Conservation (phyloP, 1,139 yeast genomes). For the Geotrichum bryndzae region DNA sequence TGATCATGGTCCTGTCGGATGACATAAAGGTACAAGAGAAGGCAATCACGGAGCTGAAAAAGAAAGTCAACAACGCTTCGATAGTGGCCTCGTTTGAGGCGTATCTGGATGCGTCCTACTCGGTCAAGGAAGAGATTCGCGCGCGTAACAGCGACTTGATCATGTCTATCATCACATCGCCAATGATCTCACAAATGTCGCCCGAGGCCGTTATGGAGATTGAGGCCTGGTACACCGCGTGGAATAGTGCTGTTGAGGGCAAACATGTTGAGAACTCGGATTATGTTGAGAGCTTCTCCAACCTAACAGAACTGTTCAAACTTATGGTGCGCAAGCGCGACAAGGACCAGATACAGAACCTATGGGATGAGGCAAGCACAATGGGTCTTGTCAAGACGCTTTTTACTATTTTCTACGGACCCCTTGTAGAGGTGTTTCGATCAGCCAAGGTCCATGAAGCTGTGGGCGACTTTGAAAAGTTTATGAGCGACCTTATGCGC, state of each 20-base stretch:
- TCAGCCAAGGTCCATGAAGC: slow-evolving; percentile 73
- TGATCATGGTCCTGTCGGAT: slow-evolving; percentile 69
- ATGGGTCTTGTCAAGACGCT: slow-evolving; percentile 64
- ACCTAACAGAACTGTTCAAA: slow-evolving; percentile 57
- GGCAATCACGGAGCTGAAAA: slow-evolving; percentile 47
- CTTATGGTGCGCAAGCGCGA: slow-evolving; percentile 65
- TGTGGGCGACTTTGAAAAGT: slow-evolving; percentile 63
- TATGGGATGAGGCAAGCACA: slow-evolving; percentile 82
- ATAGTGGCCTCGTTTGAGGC: slow-evolving; percentile 28
- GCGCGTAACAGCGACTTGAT: slow-evolving; percentile 29
- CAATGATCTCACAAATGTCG: slow-evolving; percentile 14
- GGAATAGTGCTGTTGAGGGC: slow-evolving; percentile 37
- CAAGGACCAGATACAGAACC: slow-evolving; percentile 62
- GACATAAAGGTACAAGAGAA: slow-evolving; percentile 64
- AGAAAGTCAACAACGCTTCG: slow-evolving; percentile 34
- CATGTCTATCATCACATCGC: slow-evolving; percentile 7
- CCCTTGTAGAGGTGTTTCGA: slow-evolving; percentile 69
- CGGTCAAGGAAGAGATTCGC: slow-evolving; percentile 14
- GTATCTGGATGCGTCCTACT: slow-evolving; percentile 27
- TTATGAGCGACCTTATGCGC: slow-evolving; percentile 62
- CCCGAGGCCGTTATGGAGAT: slow-evolving; percentile 22
- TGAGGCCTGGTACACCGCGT: slow-evolving; percentile 32
- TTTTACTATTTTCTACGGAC: slow-evolving; percentile 75
- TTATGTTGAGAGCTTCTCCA: slow-evolving; percentile 39
- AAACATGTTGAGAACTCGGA: slow-evolving; percentile 20